These are phyloP conservation scores for Amanita exitialis DNA, from an alignment of 768 basidiomycete genomes.

Conservation along the genomic window DNA sequence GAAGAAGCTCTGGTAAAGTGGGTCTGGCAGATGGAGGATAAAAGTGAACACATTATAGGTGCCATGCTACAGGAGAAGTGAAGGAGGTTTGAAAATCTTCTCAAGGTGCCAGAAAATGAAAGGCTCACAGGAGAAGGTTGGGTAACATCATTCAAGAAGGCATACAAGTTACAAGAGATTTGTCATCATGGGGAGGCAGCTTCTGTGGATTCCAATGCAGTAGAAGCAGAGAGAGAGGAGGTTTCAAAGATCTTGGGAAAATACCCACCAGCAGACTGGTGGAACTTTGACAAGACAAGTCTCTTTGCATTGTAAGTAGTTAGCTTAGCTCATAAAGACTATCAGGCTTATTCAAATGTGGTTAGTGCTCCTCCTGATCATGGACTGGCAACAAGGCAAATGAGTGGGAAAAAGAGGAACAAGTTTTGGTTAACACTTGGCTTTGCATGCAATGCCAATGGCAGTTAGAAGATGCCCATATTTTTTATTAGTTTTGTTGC, in stretches of 20 bases:
- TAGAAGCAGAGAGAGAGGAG: conserved; percentile 11
- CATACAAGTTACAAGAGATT: not conserved
- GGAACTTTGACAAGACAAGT: conserved; percentile 17
- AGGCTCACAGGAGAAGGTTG: not conserved
- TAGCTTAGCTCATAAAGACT: not conserved
- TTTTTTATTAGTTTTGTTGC: too few species aligned
- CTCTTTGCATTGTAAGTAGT: conserved; percentile 10
- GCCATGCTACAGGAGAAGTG: not conserved
- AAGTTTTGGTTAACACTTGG: conserved; percentile 19
- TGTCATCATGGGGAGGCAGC: conserved; percentile 19
- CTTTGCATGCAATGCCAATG: conserved; percentile 20
- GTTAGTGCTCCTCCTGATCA: conserved; percentile 16
- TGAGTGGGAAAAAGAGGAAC: conserved; percentile 22
- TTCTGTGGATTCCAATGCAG: conserved; percentile 14
- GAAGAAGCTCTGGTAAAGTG: not conserved
- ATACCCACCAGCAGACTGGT: conserved; percentile 14
- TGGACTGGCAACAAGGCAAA: conserved; percentile 19
- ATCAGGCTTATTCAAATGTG: not conserved
- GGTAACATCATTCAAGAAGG: not conserved
- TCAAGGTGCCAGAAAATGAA: not conserved
- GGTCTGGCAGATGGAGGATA: not conserved
- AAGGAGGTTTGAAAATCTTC: not conserved
- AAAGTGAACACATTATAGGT: not conserved
- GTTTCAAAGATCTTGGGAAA: conserved; percentile 10
- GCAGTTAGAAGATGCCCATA: conserved; percentile 16